Evolutionary conservation across 495 filamentous ascomycete genomes (phyloP).

Genomic region (Podospora comata): DNA sequence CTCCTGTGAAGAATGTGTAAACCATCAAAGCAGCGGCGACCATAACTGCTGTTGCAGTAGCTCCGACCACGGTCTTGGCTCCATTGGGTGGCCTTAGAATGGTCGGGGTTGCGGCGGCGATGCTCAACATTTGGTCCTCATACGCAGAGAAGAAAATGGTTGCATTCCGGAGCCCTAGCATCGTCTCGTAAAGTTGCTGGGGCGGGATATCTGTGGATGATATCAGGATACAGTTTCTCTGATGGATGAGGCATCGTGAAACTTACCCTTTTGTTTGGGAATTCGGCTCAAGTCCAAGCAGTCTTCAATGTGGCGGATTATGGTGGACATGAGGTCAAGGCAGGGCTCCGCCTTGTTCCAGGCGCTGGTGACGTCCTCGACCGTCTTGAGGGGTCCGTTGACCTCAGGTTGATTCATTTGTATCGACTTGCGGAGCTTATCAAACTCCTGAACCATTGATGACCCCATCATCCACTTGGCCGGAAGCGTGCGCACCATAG

Average conservation of each 20-base stretch:
- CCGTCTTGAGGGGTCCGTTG: neutral
- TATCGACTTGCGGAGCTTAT: neutral
- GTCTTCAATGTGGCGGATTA: neutral
- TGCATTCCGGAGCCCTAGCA: neutral
- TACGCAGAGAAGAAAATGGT: neutral
- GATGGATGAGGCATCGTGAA: too few relatives aligned
- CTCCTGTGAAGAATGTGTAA: neutral
- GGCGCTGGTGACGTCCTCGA: neutral
- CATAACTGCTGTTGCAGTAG: neutral
- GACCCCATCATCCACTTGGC: neutral
- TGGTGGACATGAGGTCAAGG: neutral
- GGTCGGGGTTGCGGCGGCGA: neutral
- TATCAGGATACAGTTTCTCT: neutral
- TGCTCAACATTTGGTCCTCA: neutral
- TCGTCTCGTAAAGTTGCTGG: neutral
- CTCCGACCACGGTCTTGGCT: neutral
- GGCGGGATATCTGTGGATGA: neutral
- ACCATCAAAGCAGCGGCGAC: neutral
- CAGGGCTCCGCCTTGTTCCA: neutral
- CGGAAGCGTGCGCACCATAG: neutral
- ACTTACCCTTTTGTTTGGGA: neutral
- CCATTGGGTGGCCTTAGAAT: neutral
- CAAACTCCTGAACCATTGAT: neutral
- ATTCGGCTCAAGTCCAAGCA: neutral
- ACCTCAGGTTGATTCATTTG: neutral